Percentiles rank a stretch among this genome's conserved stretches.
These are phyloP conservation scores for Wilcoxina mikolae DNA, from an alignment of 495 filamentous ascomycete species.

Conservation along the genomic window DNA sequence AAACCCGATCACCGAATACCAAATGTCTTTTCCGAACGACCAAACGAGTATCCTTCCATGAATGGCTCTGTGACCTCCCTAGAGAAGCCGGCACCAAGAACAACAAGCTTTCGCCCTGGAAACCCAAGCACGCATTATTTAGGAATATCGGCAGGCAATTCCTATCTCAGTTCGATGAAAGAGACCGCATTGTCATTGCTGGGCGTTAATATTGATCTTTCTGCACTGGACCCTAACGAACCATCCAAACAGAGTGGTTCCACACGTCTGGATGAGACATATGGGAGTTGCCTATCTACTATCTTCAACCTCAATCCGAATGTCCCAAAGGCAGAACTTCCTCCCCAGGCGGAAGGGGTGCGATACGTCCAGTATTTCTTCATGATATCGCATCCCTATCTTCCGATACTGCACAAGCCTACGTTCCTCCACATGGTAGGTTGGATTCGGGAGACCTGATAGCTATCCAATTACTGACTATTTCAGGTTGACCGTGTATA, in stretches of 20 bases:
- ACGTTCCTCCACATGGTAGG: slow-evolving; percentile 50
- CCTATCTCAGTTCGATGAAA: slow-evolving; percentile 54
- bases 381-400: slow-evolving; percentile 52
- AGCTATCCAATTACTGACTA: slow-evolving; percentile 3
- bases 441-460: slow-evolving; percentile 7
- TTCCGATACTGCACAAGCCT: slow-evolving; percentile 56
- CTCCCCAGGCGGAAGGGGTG: slow-evolving; percentile 41
- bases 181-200: slow-evolving; percentile 59
- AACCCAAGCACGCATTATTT: slow-evolving; percentile 53
- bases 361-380: slow-evolving; percentile 60
- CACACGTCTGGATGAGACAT: slow-evolving; percentile 39
- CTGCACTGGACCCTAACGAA: slow-evolving; percentile 44
- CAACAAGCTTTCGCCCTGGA: slow-evolving; percentile 36
- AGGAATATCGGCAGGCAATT: slow-evolving; percentile 52
- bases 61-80: neutral
- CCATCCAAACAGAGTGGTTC: slow-evolving; percentile 37
- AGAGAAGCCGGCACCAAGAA: neutral
- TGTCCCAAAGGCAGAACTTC: slow-evolving; percentile 41
- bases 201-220: slow-evolving; percentile 61
- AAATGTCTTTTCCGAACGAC: neutral
- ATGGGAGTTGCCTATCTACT: slow-evolving; percentile 49
- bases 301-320: slow-evolving; percentile 43
- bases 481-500: slow-evolving; percentile 47
- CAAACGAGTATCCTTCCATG: slow-evolving; percentile 2
- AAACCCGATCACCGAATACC: neutral